Conservation (phyloP, 2,329 filamentous ascomycete species). For the Neopestalotiopsis sp. region DNA sequence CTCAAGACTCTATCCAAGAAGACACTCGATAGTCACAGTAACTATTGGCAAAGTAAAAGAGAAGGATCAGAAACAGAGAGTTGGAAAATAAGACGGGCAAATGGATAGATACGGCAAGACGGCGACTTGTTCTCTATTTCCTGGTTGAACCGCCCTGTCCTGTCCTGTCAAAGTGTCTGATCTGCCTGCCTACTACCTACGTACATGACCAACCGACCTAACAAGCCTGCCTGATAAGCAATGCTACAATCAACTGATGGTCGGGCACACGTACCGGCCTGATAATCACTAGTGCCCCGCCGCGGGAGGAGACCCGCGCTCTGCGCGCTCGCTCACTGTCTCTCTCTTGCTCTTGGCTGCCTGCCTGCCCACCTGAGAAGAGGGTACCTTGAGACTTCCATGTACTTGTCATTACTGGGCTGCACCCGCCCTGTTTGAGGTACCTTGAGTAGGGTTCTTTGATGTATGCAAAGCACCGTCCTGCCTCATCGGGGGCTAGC, state of each 20-base stretch:
- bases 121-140: background rate
- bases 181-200: background rate
- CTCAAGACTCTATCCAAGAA: background rate
- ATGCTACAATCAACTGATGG: background rate
- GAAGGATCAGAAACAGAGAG: background rate
- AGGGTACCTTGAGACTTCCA: background rate
- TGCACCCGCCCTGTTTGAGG: background rate
- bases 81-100: background rate
- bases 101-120: background rate
- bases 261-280: background rate
- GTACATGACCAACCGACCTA: constrained; percentile 1
- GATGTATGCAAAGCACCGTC: background rate
- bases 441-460: background rate
- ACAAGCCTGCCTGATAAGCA: constrained; percentile 2
- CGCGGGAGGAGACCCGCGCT: background rate
- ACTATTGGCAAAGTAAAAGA: background rate
- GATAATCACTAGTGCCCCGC: background rate
- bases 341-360: background rate
- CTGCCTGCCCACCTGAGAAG: background rate
- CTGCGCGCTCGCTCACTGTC: background rate
- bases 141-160: background rate
- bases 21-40: background rate
- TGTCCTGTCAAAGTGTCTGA: background rate
- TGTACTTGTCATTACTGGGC: background rate
- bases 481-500: background rate